phyloP scores from a whole-genome alignment of 192 early-diverging fungal species.

The Coemansia sp. region DNA sequence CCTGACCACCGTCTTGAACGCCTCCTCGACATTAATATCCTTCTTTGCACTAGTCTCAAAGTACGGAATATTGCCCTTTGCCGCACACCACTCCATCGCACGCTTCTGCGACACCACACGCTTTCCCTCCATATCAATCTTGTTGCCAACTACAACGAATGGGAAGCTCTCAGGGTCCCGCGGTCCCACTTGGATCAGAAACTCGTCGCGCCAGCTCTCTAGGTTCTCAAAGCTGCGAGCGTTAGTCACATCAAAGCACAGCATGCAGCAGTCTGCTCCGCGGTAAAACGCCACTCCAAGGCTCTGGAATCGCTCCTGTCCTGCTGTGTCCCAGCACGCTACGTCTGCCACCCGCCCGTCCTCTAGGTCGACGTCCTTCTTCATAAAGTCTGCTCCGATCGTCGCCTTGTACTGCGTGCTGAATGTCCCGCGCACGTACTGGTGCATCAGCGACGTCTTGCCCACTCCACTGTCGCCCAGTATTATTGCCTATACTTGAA shows the following conservation, averaged over 20 bases:
- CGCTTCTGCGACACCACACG: slow-evolving; percentile 91
- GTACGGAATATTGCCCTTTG: slow-evolving; percentile 96
- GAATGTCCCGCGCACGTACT: slow-evolving; percentile 98
- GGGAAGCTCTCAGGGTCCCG: slow-evolving; percentile 97
- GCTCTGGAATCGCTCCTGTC: slow-evolving; percentile 98
- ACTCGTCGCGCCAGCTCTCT: slow-evolving; percentile 99
- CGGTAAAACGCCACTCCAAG: slow-evolving; percentile 99
- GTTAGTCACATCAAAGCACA: slow-evolving; percentile 97
- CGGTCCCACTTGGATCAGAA: slow-evolving; percentile 94
- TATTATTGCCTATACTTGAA: slow-evolving; percentile 44
- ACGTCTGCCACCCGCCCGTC: slow-evolving; percentile 95
- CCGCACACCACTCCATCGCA: slow-evolving; percentile 94
- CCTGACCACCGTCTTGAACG: slow-evolving; percentile 95
- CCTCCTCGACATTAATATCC: slow-evolving; percentile 97
- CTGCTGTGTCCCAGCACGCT: slow-evolving; percentile 98
- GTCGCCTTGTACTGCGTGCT: slow-evolving; percentile 98
- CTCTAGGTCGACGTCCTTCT: slow-evolving; percentile 90
- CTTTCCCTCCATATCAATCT: slow-evolving; percentile 96
- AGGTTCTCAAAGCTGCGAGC: slow-evolving; percentile 93
- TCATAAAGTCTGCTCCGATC: slow-evolving; percentile 99
- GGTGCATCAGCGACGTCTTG: slow-evolving; percentile 99
- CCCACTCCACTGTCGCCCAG: slow-evolving; percentile 79
- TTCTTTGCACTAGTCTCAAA: slow-evolving; percentile 99
- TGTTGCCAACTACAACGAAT: slow-evolving; percentile 99
- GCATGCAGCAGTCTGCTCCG: slow-evolving; percentile 98